Evolutionary conservation across 306 rosid species (phyloP), one percentile per base, ranked within the genome.

Genomic region (Trifolium dubium): DNA sequence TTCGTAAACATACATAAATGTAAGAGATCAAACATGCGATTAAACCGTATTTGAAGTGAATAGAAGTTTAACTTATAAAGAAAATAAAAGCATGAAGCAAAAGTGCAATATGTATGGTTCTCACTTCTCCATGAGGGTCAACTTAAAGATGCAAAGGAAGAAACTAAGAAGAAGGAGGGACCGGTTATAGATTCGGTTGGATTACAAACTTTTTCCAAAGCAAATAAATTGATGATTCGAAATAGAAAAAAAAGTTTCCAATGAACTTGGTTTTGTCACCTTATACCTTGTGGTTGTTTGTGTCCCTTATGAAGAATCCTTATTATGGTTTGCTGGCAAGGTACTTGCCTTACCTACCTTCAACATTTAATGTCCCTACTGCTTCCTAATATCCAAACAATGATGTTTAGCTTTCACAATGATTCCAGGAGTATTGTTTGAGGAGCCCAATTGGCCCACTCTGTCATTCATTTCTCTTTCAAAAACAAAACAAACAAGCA

Each of bases 161-260:
- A 69, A 55, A 80, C 51, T 18, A 53, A 69, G 76, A 74, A 15
- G 80, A 66, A 66, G 9, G 71, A 66, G 85, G 86, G 92, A 13
- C 84, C 87, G 12, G 43, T 15, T 10, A 64, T 17, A 81, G 81
- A 88, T 86, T 86, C 83, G 75, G 73, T 75, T 74, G 87, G 88
- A 85, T 82, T 69, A 78, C 83, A 53, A 44, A 63, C 83, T 78
- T 77, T 83, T 56, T 44, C 47, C 44, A 81, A 79, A 83, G 86
- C 51, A 71, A 69, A 23, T 23, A 23, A 73, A 69, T 69, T 54
- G 82, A 79, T 76, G 75, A 83, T 75, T 80, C 81, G 37, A 46
- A 80, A 77, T 64, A 62, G 72, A 74, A 83, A 83, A 77, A 77
- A 83, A 83, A 77, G 83, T 80, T 72, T 75, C 47, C 76, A 82